Conservation (phyloP, 768 basidiomycete species). For the Auricularia cornea region DNA sequence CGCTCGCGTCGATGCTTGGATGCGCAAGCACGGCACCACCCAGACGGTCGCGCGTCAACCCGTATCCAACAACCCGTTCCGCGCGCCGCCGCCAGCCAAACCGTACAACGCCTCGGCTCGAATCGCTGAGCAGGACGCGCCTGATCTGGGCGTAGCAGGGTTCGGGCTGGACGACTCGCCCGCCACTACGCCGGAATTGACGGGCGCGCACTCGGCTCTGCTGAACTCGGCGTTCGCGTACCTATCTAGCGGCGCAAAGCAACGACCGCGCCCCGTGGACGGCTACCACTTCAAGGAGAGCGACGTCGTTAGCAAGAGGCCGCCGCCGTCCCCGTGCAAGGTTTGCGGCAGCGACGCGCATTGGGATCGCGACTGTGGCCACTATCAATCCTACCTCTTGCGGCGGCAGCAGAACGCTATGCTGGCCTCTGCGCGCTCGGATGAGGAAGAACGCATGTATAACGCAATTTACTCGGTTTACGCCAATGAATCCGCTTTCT, state of each 20-base stretch:
- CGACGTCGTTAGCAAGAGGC: background rate
- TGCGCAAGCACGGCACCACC: no score
- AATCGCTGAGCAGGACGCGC: background rate
- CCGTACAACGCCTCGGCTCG: background rate
- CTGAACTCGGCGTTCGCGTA: background rate
- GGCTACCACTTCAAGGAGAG: background rate
- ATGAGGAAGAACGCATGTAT: background rate
- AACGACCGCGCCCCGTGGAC: background rate
- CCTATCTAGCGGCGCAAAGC: background rate
- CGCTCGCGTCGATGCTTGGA: no score
- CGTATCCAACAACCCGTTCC: background rate
- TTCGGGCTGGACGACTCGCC: no score
- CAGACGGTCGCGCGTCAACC: background rate
- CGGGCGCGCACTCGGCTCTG: background rate
- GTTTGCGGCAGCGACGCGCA: background rate
- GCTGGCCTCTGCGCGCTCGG: background rate
- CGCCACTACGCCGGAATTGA: background rate
- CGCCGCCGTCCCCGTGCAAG: background rate
- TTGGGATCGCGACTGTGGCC: background rate
- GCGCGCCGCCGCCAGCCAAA: background rate
- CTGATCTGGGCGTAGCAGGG: no score
- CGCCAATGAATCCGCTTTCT: background rate
- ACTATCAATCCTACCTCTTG: background rate
- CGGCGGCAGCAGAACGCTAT: background rate
- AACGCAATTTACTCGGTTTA: background rate